Percentiles rank a stretch among this genome's conserved stretches.
phyloP scores from a whole-genome alignment of 805 yeast genomes.

The Saturnispora ahearnii region DNA sequence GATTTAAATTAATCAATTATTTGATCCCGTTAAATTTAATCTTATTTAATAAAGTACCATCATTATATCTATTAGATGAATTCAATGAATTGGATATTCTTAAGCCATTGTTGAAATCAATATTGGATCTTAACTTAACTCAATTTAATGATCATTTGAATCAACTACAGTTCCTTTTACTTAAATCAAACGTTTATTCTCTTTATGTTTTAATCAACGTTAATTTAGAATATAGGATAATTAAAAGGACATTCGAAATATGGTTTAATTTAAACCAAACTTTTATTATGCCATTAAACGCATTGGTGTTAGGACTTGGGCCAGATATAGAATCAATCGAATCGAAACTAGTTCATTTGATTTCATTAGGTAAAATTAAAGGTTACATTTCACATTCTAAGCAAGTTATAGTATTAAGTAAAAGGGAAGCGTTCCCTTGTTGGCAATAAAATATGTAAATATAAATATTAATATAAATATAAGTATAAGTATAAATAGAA shows the following conservation, averaged over 20 bases:
- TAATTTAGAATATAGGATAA: conserved; percentile 1
- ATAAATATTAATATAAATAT: neutral
- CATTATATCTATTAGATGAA: conserved; percentile 28
- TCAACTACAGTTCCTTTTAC: conserved; percentile 39
- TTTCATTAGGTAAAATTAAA: conserved; percentile 50
- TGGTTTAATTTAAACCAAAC: neutral
- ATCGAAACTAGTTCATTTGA: conserved; percentile 58
- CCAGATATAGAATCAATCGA: conserved; percentile 47
- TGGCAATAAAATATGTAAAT: neutral
- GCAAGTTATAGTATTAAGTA: conserved; percentile 65
- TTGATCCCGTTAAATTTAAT: conserved; percentile 57
- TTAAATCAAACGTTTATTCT: conserved; percentile 53
- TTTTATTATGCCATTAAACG: conserved; percentile 2
- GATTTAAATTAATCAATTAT: conserved; percentile 41
- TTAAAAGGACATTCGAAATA: neutral
- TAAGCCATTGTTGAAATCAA: conserved; percentile 37
- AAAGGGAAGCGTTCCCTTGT: conserved; percentile 26
- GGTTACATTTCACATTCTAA: conserved; percentile 79
- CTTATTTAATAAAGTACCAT: conserved; percentile 40
- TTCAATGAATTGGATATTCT: conserved; percentile 40
- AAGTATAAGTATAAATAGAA: neutral
- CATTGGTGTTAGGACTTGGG: conserved; percentile 14
- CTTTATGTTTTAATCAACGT: conserved; percentile 39
- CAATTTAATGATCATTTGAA: conserved; percentile 38
- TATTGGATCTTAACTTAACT: conserved; percentile 48